Conservation (phyloP, 2,329 filamentous ascomycete species). For the Cytospora chrysosperma region DNA sequence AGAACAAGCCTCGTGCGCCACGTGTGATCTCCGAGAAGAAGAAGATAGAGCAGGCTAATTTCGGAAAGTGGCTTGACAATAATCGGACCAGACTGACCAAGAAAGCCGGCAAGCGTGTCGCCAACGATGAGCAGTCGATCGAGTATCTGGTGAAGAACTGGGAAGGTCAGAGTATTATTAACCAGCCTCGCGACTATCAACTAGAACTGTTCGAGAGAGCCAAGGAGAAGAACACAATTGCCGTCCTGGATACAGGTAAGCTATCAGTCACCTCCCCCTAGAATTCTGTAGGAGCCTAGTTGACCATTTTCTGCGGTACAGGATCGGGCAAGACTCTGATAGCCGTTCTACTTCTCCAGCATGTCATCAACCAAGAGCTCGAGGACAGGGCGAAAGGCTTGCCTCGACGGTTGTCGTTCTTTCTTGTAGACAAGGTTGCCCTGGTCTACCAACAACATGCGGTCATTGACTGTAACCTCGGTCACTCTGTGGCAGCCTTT, state of each 20-base stretch:
- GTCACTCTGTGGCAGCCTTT: slow-evolving; percentile 70
- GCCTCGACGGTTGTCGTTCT: slow-evolving; percentile 72
- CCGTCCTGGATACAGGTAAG: slow-evolving; percentile 84
- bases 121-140: slow-evolving; percentile 33
- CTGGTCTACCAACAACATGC: slow-evolving; percentile 87
- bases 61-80: slow-evolving; percentile 43
- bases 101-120: slow-evolving; percentile 28
- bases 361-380: slow-evolving; percentile 75
- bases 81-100: slow-evolving; percentile 40
- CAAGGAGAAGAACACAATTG: slow-evolving; percentile 82
- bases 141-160: slow-evolving; percentile 36
- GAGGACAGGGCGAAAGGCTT: slow-evolving; percentile 62
- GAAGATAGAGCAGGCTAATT: slow-evolving; percentile 48
- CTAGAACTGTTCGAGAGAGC: slow-evolving; percentile 86
- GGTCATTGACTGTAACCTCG: slow-evolving; percentile 78
- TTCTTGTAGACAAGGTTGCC: slow-evolving; percentile 86
- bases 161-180: slow-evolving; percentile 59
- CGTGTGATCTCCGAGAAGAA: slow-evolving; percentile 47
- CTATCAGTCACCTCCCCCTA: slow-evolving; percentile 1
- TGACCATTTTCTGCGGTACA: slow-evolving; percentile 33
- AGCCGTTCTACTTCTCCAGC: slow-evolving; percentile 77
- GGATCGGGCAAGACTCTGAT: slow-evolving; percentile 97
- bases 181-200: slow-evolving; percentile 85
- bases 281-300: background rate
- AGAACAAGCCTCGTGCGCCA: slow-evolving; percentile 33